A percentile compares a stretch with the other conserved stretches of the same genome.
Evolutionary conservation across 2,329 filamentous ascomycete species (phyloP).

Genomic region (Phialophora tarda): DNA sequence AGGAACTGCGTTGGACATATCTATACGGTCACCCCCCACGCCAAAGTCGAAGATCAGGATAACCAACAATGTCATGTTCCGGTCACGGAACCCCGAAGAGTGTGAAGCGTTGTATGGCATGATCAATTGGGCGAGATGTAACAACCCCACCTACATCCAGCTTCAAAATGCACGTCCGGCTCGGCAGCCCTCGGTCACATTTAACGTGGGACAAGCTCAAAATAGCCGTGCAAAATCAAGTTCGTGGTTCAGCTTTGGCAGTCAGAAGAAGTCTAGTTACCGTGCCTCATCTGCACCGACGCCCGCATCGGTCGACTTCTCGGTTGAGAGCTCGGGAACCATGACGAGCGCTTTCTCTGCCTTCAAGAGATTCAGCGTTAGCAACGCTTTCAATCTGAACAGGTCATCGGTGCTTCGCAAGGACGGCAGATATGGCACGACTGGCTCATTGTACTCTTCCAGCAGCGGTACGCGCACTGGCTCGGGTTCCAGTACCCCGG

Average conservation of each 20-base stretch:
- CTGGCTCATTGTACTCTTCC: conserved; percentile 59
- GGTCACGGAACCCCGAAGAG: conserved; percentile 75
- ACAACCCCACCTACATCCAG: conserved; percentile 87
- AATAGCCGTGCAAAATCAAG: conserved; percentile 51
- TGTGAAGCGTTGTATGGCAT: conserved; percentile 82
- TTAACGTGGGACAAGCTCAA: conserved; percentile 62
- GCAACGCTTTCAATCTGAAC: conserved; percentile 79
- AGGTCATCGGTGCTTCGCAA: conserved; percentile 68
- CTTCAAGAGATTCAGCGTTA: conserved; percentile 75
- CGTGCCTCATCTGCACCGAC: conserved; percentile 62
- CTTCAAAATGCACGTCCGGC: conserved; percentile 72
- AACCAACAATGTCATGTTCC: conserved; percentile 87
- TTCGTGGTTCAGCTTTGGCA: conserved; percentile 58
- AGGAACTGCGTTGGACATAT: conserved; percentile 90
- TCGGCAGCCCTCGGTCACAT: conserved; percentile 55
- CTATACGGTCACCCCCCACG: conserved; percentile 85
- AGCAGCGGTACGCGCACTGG: conserved; percentile 43
- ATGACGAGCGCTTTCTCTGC: conserved; percentile 79
- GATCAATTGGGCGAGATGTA: conserved; percentile 86
- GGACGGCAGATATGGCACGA: conserved; percentile 45
- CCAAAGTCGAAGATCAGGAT: conserved; percentile 70
- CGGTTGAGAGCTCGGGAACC: conserved; percentile 68
- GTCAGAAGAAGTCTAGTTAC: conserved; percentile 59
- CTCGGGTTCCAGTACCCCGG: conserved; percentile 50
- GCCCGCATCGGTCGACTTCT: conserved; percentile 60